Conservation (phyloP, 768 basidiomycete species). For the Dacryopinax spathularia region DNA sequence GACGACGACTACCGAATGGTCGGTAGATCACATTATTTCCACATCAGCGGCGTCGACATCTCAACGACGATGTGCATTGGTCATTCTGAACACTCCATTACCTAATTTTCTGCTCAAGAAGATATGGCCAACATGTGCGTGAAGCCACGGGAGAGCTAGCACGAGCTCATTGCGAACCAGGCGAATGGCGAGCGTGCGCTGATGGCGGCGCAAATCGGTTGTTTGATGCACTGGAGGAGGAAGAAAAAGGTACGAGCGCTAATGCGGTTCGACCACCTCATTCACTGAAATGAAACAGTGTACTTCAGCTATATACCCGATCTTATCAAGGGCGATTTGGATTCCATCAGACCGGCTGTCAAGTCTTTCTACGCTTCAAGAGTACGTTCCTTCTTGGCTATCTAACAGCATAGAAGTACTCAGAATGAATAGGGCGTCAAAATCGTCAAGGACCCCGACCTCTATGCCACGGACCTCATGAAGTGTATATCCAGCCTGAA, state of each 20-base stretch:
- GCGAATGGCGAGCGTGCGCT: conserved; percentile 50
- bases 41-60: neutral
- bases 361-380: conserved; percentile 45
- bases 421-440: conserved; percentile 42
- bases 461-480: conserved; percentile 88
- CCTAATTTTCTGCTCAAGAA: conserved; percentile 42
- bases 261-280: neutral
- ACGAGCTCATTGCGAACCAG: conserved; percentile 25
- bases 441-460: conserved; percentile 52
- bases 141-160: conserved; percentile 12
- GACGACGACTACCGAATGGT: neutral
- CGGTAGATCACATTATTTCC: conserved; percentile 1
- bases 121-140: conserved; percentile 35
- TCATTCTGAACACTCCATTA: conserved; percentile 87
- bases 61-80: conserved; percentile 34
- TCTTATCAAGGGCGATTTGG: conserved; percentile 86
- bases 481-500: conserved; percentile 64
- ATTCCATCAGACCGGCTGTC: conserved; percentile 71
- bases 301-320: conserved; percentile 58
- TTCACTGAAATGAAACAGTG: neutral
- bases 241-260: neutral
- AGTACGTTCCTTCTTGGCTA: conserved; percentile 27
- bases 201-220: conserved; percentile 83
- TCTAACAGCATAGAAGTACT: neutral
- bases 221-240: conserved; percentile 35